phyloP scores from a whole-genome alignment of 768 basidiomycete species.

The Gyrodon lividus region DNA sequence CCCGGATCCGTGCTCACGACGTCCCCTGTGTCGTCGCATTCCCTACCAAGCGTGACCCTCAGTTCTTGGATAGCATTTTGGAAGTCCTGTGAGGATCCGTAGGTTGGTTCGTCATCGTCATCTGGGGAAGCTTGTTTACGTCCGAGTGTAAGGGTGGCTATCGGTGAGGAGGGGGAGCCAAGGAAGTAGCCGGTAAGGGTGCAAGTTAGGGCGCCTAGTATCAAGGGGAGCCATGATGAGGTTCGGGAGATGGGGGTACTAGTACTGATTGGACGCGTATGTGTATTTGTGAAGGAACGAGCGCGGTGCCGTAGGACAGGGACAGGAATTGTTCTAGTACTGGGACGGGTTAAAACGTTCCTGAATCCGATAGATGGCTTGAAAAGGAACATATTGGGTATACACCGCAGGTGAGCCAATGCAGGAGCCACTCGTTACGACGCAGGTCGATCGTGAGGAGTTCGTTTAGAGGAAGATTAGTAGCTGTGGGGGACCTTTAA shows the following conservation, averaged over 20 bases:
- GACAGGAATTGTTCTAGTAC: background rate
- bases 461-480: too few relatives aligned
- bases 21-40: constrained; percentile 12
- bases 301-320: background rate
- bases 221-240: constrained; percentile 1
- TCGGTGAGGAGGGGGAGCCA: constrained; percentile 14
- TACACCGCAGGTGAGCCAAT: too few relatives aligned
- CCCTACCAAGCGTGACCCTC: constrained; percentile 31
- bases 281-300: background rate
- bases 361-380: background rate
- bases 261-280: constrained; percentile 12
- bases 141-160: constrained; percentile 6
- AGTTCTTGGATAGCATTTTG: constrained; percentile 52
- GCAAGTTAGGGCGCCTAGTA: constrained; percentile 19
- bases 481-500: background rate
- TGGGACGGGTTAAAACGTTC: background rate
- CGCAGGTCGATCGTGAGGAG: too few relatives aligned
- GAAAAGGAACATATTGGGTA: too few relatives aligned
- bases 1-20: constrained; percentile 50
- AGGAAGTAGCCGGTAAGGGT: constrained; percentile 21
- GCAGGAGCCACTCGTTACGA: too few relatives aligned
- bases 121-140: background rate
- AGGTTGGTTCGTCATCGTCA: constrained; percentile 29
- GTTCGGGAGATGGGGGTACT: background rate
- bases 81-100: constrained; percentile 56